Evolutionary conservation across 148 eudicot genomes (phyloP), one percentile per base, ranked within the genome.

Genomic region (Rheum nobile): DNA sequence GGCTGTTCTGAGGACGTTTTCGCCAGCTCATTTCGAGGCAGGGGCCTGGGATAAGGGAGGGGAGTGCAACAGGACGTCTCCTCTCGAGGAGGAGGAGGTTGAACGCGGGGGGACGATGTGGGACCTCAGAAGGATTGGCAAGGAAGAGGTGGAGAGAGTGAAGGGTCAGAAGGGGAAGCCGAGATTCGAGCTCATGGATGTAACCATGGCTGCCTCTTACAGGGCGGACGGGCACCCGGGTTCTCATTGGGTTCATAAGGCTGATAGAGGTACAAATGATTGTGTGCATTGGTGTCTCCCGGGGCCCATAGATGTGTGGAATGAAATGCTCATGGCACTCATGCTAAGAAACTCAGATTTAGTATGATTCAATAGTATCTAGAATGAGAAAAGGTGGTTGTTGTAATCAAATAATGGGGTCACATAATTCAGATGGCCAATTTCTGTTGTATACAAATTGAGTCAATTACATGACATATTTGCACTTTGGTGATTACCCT

Each of bases 271-370:
- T 67, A 75, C 79, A 34, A 87, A 79, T 43, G 88, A 87, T n/a
- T 85, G 90, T 77, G 88, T 83, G 8, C 90, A 87, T 83, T 87
- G 90, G 90, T 87, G 88, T 44, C 75, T 87, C 79, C 90, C 88
- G 16, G 90, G 88, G 0, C 90, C 90, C 0, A 80, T 83, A 72
- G 90, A 87, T 79, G 61, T 71, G 8, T 83, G 83, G 90, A 84
- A 84, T 71, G 88, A 87, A 52, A 74, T 85, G 50, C 75, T 88
- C 68, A 71, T 82, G 39, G 70, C 70, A 5, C 39, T 65, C 22
- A 65, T 65, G 39, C 8, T 65, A 7, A 65, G 70, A 34, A 65
- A 34, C 32, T 32, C 70, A 31, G 41, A 65, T 65, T 65, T 32
- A 65, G 39, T 14, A 17, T 65, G 70, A 32, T 65, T 65, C 4